Evolutionary conservation across 106 monocot species (phyloP).

Genomic region (Dendrobium chrysotoxum): DNA sequence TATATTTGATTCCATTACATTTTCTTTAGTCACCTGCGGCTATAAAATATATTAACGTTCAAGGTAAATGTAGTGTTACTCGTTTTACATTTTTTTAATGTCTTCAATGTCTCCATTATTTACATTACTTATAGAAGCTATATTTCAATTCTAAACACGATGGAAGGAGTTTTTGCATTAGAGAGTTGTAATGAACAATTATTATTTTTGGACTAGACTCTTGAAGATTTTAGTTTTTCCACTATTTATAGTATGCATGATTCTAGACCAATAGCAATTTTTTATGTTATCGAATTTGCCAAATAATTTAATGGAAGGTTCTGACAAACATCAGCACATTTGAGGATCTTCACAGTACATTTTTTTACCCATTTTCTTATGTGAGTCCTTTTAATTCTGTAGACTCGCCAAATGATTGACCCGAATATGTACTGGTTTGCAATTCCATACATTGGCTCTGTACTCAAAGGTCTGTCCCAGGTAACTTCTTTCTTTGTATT

Average conservation of each 20-base stretch:
- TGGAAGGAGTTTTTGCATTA: too few relatives aligned
- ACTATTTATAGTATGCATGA: not conserved
- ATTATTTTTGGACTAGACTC: not conserved
- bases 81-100: too few relatives aligned
- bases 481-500: constrained; percentile 21
- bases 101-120: too few relatives aligned
- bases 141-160: too few relatives aligned
- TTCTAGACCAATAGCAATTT: not conserved
- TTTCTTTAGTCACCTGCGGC: too few relatives aligned
- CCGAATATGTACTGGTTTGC: constrained; percentile 90
- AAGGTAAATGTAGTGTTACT: too few relatives aligned
- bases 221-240: not conserved
- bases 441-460: constrained; percentile 81
- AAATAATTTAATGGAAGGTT: not conserved
- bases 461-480: constrained; percentile 84
- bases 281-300: not conserved
- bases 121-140: too few relatives aligned
- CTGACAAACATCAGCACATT: not conserved
- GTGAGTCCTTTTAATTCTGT: constrained; percentile 9
- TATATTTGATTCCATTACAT: too few relatives aligned
- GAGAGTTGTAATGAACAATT: not conserved
- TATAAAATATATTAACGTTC: too few relatives aligned
- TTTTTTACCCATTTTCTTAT: not conserved
- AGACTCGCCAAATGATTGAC: constrained; percentile 93
- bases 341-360: not conserved